Conservation (phyloP, 2,329 filamentous ascomycete genomes). For the Claviceps quebecensis region DNA sequence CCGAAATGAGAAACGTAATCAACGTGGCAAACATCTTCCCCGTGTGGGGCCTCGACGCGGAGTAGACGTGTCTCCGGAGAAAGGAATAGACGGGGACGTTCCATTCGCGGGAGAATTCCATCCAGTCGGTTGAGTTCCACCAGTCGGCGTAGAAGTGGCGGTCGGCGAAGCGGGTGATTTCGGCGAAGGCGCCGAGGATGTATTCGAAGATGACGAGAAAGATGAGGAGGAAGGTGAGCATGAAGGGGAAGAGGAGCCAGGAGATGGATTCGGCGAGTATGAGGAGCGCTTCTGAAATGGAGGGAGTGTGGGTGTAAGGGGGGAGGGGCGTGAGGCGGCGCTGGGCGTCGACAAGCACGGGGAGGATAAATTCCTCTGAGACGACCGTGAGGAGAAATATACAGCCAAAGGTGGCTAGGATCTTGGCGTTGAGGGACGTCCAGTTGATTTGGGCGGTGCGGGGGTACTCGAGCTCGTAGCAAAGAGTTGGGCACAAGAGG, state of each 20-base stretch:
- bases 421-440: constrained; percentile 70
- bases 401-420: constrained; percentile 82
- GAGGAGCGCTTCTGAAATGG: constrained; percentile 53
- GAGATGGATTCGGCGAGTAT: constrained; percentile 83
- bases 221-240: constrained; percentile 87
- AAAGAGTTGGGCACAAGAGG: constrained; percentile 83
- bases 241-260: constrained; percentile 88
- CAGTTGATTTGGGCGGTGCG: constrained; percentile 63
- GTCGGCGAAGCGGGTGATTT: constrained; percentile 86
- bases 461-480: constrained; percentile 95
- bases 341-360: constrained; percentile 64
- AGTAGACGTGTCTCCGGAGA: constrained; percentile 87
- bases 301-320: constrained; percentile 14
- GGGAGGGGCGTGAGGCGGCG: constrained; percentile 32
- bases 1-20: constrained; percentile 83
- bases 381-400: constrained; percentile 88
- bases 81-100: constrained; percentile 97
- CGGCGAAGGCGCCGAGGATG: constrained; percentile 82
- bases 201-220: constrained; percentile 99
- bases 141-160: constrained; percentile 79
- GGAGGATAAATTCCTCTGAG: constrained; percentile 90
- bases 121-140: constrained; percentile 75
- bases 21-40: constrained; percentile 66
- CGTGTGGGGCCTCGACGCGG: constrained; percentile 61
- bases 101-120: constrained; percentile 94